A percentile compares a stretch with the other conserved stretches of the same genome.
phyloP scores from a whole-genome alignment of 495 filamentous ascomycete species.

The Letharia columbiana region DNA sequence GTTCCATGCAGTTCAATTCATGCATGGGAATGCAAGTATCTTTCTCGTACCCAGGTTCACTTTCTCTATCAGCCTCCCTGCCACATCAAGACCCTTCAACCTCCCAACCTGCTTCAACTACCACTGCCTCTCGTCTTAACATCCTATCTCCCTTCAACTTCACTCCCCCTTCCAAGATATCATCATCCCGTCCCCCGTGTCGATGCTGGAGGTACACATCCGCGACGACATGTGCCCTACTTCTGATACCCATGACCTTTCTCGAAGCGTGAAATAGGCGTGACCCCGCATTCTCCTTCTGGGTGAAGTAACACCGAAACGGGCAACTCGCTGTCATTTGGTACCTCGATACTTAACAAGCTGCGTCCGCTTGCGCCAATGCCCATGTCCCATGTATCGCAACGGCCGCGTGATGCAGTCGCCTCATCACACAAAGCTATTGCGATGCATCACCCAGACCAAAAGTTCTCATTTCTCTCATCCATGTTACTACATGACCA shows the following conservation, averaged over 20 bases:
- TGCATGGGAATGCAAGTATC: background rate
- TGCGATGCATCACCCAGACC: constrained; percentile 8
- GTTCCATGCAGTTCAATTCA: background rate
- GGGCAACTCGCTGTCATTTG: constrained; percentile 17
- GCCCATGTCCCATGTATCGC: constrained; percentile 13
- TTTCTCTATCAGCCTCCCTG: background rate
- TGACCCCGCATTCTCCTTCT: constrained; percentile 20
- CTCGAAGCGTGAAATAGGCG: constrained; percentile 10
- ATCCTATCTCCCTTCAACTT: background rate
- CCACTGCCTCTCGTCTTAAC: background rate
- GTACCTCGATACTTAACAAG: constrained; percentile 14
- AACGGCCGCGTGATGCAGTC: constrained; percentile 17
- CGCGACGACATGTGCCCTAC: constrained; percentile 7
- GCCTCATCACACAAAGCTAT: constrained; percentile 9
- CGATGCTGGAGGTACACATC: constrained; percentile 4
- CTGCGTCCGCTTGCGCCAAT: constrained; percentile 16
- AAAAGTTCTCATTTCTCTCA: constrained; percentile 10
- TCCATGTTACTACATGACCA: constrained; percentile 7
- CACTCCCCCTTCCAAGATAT: background rate
- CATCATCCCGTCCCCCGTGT: background rate
- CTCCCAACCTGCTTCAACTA: background rate
- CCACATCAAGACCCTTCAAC: background rate
- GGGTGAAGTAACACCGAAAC: constrained; percentile 9
- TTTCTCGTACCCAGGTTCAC: background rate
- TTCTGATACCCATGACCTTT: constrained; percentile 1